phyloP scores from a whole-genome alignment of 1,139 yeast species.

The Scheffersomyces segobiensis region DNA sequence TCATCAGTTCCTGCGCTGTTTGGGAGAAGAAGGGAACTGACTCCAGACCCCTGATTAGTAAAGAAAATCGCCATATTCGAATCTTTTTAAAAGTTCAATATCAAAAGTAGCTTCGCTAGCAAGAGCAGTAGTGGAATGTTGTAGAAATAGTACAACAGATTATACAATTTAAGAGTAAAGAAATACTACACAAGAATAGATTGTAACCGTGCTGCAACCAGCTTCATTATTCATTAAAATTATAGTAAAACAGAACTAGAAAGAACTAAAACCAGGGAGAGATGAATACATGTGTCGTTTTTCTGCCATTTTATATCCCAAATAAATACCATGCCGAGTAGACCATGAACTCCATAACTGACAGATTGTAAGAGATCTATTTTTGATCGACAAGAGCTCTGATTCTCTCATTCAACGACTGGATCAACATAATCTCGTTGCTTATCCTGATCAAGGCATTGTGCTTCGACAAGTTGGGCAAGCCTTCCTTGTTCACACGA shows the following conservation, averaged over 20 bases:
- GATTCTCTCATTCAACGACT: conserved; percentile 35
- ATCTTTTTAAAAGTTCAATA: too few species aligned
- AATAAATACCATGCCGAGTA: background rate
- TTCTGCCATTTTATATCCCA: background rate
- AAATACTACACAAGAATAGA: background rate
- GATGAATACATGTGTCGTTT: background rate
- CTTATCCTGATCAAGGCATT: conserved; percentile 46
- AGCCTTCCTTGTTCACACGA: conserved; percentile 46
- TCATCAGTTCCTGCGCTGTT: background rate
- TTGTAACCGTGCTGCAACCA: background rate
- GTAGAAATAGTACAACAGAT: background rate
- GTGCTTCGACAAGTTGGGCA: conserved; percentile 50
- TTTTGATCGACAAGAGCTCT: conserved; percentile 17
- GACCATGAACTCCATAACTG: background rate
- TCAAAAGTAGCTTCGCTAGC: too few species aligned
- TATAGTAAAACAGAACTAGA: background rate
- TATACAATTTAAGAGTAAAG: background rate
- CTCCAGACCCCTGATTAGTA: background rate
- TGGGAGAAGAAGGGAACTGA: background rate
- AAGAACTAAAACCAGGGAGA: background rate
- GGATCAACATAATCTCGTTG: conserved; percentile 39
- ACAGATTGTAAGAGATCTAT: background rate
- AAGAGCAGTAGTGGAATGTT: too few species aligned
- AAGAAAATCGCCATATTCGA: background rate
- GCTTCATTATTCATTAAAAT: background rate